Conservation (phyloP, 441 rosid species). For the Adansonia gregorii region DNA sequence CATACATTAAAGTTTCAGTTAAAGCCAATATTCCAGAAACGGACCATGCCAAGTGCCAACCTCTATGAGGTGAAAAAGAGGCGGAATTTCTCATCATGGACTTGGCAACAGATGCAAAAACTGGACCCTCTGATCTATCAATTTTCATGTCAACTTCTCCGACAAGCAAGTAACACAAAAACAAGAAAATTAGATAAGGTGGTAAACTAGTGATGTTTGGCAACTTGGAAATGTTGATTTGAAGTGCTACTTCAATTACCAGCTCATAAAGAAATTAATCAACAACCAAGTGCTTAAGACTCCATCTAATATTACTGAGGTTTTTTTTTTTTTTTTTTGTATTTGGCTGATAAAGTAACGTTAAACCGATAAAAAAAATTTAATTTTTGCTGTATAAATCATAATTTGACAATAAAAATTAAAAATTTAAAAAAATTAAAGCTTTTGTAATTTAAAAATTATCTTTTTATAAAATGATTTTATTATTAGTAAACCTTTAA, state of each 20-base stretch:
- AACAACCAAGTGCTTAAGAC: constrained; percentile 33
- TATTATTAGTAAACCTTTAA: no score
- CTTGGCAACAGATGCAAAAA: background rate
- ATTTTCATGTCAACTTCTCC: background rate
- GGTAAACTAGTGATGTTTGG: constrained; percentile 12
- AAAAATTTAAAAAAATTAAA: no score
- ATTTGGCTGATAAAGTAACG: no score
- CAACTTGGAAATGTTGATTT: constrained; percentile 16
- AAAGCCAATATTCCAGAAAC: background rate
- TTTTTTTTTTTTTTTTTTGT: no score
- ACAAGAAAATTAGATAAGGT: constrained; percentile 21
- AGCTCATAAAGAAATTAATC: constrained; percentile 1
- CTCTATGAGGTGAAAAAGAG: background rate
- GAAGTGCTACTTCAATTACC: constrained; percentile 7
- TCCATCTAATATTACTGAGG: no score
- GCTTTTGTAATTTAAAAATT: no score
- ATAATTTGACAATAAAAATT: no score
- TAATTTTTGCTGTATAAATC: no score
- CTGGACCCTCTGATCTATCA: background rate
- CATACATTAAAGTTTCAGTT: background rate
- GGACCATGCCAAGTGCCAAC: constrained; percentile 25
- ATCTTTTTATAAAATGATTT: no score
- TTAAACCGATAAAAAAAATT: no score
- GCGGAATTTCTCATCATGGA: background rate
- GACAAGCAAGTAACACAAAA: background rate